Evolutionary conservation across 306 rosid species (phyloP).

Genomic region (Neltuma alba): DNA sequence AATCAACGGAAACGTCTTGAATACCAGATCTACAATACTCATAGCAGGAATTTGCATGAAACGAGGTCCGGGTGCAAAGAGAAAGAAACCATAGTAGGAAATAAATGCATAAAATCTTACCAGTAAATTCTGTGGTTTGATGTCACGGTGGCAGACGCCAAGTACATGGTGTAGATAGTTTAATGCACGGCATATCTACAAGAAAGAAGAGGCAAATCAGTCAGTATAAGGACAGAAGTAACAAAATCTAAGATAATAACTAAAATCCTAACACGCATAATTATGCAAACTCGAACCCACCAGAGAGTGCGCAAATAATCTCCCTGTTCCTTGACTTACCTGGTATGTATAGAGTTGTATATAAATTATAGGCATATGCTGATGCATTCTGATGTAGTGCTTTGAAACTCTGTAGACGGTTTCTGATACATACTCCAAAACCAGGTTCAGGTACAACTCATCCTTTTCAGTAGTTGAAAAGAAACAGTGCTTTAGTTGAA

Average conservation of each 20-base stretch:
- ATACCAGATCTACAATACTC: neutral
- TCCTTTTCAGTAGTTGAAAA: slow-evolving; percentile 89
- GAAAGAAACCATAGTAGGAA: neutral
- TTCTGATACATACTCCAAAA: slow-evolving; percentile 82
- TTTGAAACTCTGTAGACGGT: slow-evolving; percentile 86
- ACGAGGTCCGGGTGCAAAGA: neutral
- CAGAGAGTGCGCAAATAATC: slow-evolving; percentile 7
- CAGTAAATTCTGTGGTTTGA: slow-evolving; percentile 91
- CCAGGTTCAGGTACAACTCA: slow-evolving; percentile 92
- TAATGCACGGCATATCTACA: slow-evolving; percentile 90
- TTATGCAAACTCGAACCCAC: slow-evolving; percentile 4
- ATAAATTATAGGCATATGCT: slow-evolving; percentile 67
- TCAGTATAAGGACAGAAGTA: slow-evolving; percentile 23
- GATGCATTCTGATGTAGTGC: slow-evolving; percentile 62
- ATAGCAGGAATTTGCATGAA: neutral
- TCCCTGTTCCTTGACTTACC: slow-evolving; percentile 44
- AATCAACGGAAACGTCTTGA: neutral
- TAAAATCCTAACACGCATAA: neutral
- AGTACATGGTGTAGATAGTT: slow-evolving; percentile 83
- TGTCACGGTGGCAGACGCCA: slow-evolving; percentile 95
- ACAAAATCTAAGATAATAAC: slow-evolving; percentile 7
- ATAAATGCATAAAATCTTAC: slow-evolving; percentile 42
- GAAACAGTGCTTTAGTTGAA: slow-evolving; percentile 81
- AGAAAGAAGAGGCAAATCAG: slow-evolving; percentile 26
- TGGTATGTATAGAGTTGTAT: slow-evolving; percentile 83